These are phyloP conservation scores for Colletotrichum gloeosporioides DNA, from an alignment of 2,329 filamentous ascomycete species.

Conservation along the genomic window DNA sequence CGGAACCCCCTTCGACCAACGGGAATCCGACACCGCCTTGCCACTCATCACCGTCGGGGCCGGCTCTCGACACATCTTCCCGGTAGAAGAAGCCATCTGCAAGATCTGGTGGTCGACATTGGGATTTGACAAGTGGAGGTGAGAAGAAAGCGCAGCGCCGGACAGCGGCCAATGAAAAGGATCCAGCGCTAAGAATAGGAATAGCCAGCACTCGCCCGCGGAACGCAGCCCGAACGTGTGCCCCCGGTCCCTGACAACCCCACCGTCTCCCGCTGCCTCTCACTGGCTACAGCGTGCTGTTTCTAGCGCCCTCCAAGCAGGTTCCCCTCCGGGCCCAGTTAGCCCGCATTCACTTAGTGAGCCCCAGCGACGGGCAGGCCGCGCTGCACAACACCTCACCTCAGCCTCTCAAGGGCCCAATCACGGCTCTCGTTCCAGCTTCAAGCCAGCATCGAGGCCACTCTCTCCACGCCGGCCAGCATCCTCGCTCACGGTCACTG, in stretches of 20 bases:
- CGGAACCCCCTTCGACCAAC: not conserved
- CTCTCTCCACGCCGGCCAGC: not conserved
- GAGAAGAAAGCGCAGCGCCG: conserved; percentile 6
- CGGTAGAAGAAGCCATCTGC: conserved; percentile 4
- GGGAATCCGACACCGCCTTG: not conserved
- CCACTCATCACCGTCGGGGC: conserved; percentile 2
- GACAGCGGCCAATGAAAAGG: conserved; percentile 27
- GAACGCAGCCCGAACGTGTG: conserved; percentile 13
- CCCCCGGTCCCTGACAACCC: conserved; percentile 4
- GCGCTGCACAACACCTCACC: conserved; percentile 21
- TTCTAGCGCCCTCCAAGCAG: conserved; percentile 15
- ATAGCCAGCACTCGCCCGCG: not conserved
- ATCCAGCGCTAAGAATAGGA: conserved; percentile 32
- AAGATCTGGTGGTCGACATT: conserved; percentile 14
- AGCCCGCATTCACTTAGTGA: not conserved
- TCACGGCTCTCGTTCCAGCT: not conserved
- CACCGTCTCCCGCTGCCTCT: not conserved
- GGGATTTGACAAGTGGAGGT: conserved; percentile 11
- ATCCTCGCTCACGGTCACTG: not conserved
- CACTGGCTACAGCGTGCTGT: conserved; percentile 5
- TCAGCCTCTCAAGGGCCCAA: conserved; percentile 5
- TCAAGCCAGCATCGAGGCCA: not conserved
- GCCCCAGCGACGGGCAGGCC: conserved; percentile 15
- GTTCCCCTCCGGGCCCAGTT: not conserved
- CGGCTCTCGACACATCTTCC: conserved; percentile 8